Evolutionary conservation across 2,329 filamentous ascomycete species (phyloP), one percentile per base, ranked within the genome.

Genomic region (Colletotrichum graminicola): DNA sequence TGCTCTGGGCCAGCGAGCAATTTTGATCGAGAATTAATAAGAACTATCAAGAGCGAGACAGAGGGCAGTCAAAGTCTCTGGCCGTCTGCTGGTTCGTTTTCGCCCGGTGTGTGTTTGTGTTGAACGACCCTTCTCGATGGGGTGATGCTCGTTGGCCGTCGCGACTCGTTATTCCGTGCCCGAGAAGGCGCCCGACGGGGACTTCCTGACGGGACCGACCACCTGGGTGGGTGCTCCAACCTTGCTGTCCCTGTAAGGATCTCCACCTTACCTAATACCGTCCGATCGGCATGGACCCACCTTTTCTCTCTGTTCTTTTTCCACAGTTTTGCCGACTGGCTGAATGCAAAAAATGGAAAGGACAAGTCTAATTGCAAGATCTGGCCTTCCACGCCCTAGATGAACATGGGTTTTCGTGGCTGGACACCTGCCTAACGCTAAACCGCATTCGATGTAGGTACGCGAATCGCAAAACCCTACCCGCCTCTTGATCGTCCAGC

Each of bases 211-310:
- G 62, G 67, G 63, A 55, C 57, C 49, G 51, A n/a, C 34, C 36
- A 12, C 26, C 29, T 67, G 29, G 55, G 12, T 18, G 36, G 11
- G 10, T n/a, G n/a, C 3, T 5, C 41, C 41, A 10, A 43, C 36
- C 64, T 39, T 71, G 64, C 57, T 36, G 26, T 29, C 16, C 29
- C 23, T 29, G 3, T 2, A 62, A 36, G 45, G 68, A 57, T 68
- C 59, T 52, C 68, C 68, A 71, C 64, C 68, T 68, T 63, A 47
- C 52, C 67, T 57, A 59, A 71, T 45, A 34, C 57, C 68, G 64
- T 68, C 64, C 57, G 68, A 71, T 71, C 64, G 64, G 64, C 68
- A 54, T 34, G 23, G 8, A 1, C 21, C 57, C 57, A 29, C 26
- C n/a, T 34, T 16, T 47, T 36, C 32, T 7, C 14, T n/a, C 43